Conservation (phyloP, 2,329 filamentous ascomycete genomes). For the Pyricularia sp. region DNA sequence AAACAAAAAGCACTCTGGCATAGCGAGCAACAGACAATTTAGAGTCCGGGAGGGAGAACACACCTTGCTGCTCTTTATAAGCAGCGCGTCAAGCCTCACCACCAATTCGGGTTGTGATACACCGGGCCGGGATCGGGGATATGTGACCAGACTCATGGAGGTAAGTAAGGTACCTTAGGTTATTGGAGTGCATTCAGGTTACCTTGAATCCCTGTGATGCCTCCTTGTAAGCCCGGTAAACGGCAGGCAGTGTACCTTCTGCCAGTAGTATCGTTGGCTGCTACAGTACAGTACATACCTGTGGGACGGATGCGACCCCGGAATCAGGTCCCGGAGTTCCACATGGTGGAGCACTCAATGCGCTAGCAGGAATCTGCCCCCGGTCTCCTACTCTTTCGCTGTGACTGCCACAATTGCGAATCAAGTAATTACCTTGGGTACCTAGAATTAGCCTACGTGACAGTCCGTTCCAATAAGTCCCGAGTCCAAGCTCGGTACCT, state of each 20-base stretch:
- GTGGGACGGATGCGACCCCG: not conserved
- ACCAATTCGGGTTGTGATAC: not conserved
- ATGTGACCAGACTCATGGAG: not conserved
- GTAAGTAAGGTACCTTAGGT: too few species aligned
- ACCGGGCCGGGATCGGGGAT: not conserved
- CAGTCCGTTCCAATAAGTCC: not conserved
- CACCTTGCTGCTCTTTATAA: not conserved
- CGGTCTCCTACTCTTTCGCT: not conserved
- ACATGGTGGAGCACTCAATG: not conserved
- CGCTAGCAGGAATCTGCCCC: not conserved
- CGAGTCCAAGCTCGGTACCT: not conserved
- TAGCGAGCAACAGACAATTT: not conserved
- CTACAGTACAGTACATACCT: not conserved
- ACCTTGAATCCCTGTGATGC: not conserved
- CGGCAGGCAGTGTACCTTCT: not conserved
- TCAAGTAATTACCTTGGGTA: too few species aligned
- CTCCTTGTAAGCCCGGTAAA: not conserved
- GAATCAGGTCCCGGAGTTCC: not conserved
- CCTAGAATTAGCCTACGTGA: not conserved
- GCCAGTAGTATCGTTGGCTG: too few species aligned
- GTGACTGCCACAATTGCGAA: not conserved
- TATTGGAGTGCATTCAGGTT: not conserved
- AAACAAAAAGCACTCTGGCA: not conserved
- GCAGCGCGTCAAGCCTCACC: not conserved
- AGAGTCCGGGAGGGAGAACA: not conserved